Evolutionary conservation across 148 eudicot genomes (phyloP).

Genomic region (Nepenthes gracilis): DNA sequence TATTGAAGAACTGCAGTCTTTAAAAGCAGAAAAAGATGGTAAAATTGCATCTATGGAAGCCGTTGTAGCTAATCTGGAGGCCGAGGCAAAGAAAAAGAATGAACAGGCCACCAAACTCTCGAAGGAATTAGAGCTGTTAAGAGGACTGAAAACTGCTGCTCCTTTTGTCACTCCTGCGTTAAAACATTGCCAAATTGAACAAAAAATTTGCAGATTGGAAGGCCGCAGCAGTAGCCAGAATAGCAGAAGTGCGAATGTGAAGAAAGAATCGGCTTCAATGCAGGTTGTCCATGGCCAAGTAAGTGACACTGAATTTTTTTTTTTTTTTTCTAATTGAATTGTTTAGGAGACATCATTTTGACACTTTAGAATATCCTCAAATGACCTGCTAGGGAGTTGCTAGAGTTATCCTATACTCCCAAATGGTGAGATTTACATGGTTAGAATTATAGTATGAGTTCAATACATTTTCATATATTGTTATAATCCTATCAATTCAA

Average conservation of each 20-base stretch:
- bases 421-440: no score
- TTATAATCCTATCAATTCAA: no score
- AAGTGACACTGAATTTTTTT: no score
- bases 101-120: constrained; percentile 27
- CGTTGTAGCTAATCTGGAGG: constrained; percentile 24
- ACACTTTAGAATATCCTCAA: no score
- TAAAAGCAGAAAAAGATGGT: constrained; percentile 33
- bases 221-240: constrained; percentile 7
- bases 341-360: no score
- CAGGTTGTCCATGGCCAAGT: neutral
- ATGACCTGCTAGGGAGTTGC: no score
- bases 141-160: constrained; percentile 12
- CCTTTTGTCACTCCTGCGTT: constrained; percentile 26
- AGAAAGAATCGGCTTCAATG: constrained; percentile 22
- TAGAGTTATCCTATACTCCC: no score
- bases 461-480: no score
- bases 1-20: constrained; percentile 43
- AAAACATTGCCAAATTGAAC: constrained; percentile 20
- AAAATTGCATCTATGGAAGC: constrained; percentile 21
- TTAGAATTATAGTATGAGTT: no score
- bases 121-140: constrained; percentile 31
- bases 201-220: constrained; percentile 5
- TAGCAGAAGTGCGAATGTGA: constrained; percentile 6
- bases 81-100: constrained; percentile 23
- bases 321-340: no score